Evolutionary conservation across 2,329 filamentous ascomycete species (phyloP).

Genomic region (Pseudogymnoascus pannorum): DNA sequence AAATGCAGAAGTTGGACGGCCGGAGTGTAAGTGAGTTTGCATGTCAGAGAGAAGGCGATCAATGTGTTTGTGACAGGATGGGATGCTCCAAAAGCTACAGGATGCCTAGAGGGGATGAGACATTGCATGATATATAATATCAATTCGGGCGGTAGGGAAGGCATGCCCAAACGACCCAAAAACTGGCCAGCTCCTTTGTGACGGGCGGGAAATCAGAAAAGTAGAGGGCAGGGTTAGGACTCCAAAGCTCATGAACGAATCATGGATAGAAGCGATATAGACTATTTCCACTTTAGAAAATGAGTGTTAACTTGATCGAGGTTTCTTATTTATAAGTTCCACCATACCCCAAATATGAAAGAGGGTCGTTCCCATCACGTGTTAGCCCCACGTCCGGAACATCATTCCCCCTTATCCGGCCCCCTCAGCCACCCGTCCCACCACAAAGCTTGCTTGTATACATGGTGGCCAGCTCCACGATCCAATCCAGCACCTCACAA

Average conservation of each 20-base stretch:
- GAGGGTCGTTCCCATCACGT: background rate
- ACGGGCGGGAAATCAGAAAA: too few species aligned
- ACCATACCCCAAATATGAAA: background rate
- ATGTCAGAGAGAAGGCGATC: conserved; percentile 38
- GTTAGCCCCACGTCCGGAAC: background rate
- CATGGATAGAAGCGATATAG: too few species aligned
- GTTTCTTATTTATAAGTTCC: background rate
- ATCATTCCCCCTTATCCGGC: background rate
- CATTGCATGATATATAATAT: too few species aligned
- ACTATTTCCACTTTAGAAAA: background rate
- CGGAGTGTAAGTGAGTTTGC: conserved; percentile 34
- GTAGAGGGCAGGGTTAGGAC: too few species aligned
- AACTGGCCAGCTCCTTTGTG: too few species aligned
- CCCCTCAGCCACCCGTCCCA: background rate
- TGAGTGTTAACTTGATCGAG: background rate
- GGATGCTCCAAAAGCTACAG: conserved; percentile 29
- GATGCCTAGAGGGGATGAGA: background rate
- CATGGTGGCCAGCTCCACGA: background rate
- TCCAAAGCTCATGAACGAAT: too few species aligned
- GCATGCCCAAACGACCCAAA: too few species aligned
- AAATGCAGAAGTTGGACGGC: conserved; percentile 38
- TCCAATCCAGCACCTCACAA: conserved; percentile 1
- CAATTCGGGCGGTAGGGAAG: too few species aligned
- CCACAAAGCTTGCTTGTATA: background rate
- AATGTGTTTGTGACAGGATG: conserved; percentile 38